Evolutionary conservation across 2,329 filamentous ascomycete genomes (phyloP), one percentile per base, ranked within the genome.

Genomic region (Fusarium sp.): DNA sequence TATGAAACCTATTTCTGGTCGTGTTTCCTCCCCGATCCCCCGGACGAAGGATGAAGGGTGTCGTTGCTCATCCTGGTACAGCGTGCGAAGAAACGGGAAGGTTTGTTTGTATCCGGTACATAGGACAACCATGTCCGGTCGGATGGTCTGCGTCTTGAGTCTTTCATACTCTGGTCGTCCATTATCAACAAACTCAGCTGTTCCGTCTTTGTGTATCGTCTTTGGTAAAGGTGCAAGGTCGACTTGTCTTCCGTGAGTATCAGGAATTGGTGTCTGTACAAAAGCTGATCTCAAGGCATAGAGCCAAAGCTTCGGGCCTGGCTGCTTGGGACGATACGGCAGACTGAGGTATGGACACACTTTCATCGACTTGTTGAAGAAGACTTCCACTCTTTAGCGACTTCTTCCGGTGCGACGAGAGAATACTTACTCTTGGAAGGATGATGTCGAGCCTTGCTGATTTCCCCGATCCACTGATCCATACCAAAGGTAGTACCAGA

Each of bases 321-420:
- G 49, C 4, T 55, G 14, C 2, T 11, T 30, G 1, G 57, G 49
- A 3, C 48, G 48, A 10, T 59, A 59, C 2, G 57, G 49, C 0
- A 45, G 20, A 4, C 30, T 59, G 7, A 59, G 4, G 14, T 59
- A 59, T 1, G 48, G 57, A 4, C 57, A 59, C 1, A 59, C 30
- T 24, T 59, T 59, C 49, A 25, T 59, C 2, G 30, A 59, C 12
- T 56, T 59, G 5, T 59, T 59, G n/a, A 59, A 55, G 12, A 59
- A 59, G 3, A 55, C 57, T 59, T 12, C 3, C 1, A 4, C 4
- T 9, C 18, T n/a, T 11, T 25, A 9, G 18, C 6, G 6, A 7
- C 6, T 7, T 3, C 2, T 3, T 37, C 3, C 10, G 4, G 12
- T 18, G 6, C n/a, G 10, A 24, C n/a, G 4, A 16, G 14, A 6